Evolutionary conservation across 2,329 filamentous ascomycete genomes (phyloP), one percentile per base, ranked within the genome.

Genomic region (Fusarium continuum): DNA sequence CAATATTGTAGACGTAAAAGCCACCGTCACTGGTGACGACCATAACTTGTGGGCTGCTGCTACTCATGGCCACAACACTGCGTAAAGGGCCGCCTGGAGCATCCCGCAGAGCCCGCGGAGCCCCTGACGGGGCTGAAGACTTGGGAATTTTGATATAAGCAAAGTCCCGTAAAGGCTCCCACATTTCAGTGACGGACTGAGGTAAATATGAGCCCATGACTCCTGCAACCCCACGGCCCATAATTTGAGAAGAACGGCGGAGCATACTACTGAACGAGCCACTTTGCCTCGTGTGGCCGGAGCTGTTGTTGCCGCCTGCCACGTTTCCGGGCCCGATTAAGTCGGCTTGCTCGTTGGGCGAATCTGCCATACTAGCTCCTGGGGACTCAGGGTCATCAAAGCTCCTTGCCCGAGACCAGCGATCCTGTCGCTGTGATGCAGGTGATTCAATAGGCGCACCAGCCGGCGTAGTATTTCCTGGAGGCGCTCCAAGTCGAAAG

Each of bases 11-110:
- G 25, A 98, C 90, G 70, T 95, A 97, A 73, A 97, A 98, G 20
- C 90, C 90, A 9, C 95, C 95, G 74, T 99, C 95, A 69, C 91
- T 97, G 0, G 95, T 99, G 13, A 97, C 93, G 1, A 98, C 92
- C 93, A 99, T 98, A 43, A 99, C 91, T 71, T 98, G 93, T 1
- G 95, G 95, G 22, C 91, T 93, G 73, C 89, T 96, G 72, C 90
- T 95, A 74, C 92, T 97, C 89, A 99, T 96, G 8, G 95, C 94
- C 36, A 99, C 95, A n/a, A 99, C 94, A 66, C 92, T 97, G 65
- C 91, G 84, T 34, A 96, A 77, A 0, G 91, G 88, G 0, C 83
- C 69, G 6, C 74, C 70, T 2, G 72, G 64, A 5, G 74, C 71
- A 20, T 77, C 77, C 26, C 72, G 71, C 5, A 76, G 17, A 65